These are phyloP conservation scores for Diplogelasinospora grovesii DNA, from an alignment of 495 filamentous ascomycete genomes.

Conservation along the genomic window DNA sequence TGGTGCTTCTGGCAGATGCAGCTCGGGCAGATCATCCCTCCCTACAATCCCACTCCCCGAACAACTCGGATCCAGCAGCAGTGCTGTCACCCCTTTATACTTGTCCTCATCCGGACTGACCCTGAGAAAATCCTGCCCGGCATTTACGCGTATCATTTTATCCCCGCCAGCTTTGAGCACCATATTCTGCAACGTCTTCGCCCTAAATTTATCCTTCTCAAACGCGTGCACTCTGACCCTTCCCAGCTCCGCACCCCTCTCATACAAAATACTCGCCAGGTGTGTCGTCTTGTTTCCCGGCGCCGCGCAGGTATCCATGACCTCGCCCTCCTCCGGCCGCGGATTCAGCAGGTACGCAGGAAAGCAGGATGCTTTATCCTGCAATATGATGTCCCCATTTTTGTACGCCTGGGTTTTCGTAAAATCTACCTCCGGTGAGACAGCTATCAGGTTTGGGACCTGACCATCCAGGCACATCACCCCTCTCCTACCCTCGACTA, in stretches of 20 bases:
- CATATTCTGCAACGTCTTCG: constrained; percentile 75
- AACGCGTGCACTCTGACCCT: constrained; percentile 52
- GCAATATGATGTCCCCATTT: constrained; percentile 72
- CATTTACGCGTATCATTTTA: constrained; percentile 54
- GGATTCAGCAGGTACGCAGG: constrained; percentile 78
- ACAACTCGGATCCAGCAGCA: constrained; percentile 89
- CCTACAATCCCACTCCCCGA: constrained; percentile 92
- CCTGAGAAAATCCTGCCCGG: constrained; percentile 72
- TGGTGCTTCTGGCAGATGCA: constrained; percentile 49
- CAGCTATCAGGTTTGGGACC: constrained; percentile 75
- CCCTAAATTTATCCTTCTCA: constrained; percentile 60
- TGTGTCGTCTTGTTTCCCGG: constrained; percentile 98
- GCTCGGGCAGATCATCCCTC: constrained; percentile 63
- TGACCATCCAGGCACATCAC: constrained; percentile 61
- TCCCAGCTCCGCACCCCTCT: constrained; percentile 2
- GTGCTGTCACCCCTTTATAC: constrained; percentile 57
- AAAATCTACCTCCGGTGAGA: constrained; percentile 61
- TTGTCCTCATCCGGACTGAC: constrained; percentile 49
- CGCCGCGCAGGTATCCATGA: constrained; percentile 86
- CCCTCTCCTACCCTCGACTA: too few relatives aligned
- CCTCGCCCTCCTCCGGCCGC: constrained; percentile 50
- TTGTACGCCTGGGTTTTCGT: constrained; percentile 64
- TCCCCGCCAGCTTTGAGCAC: constrained; percentile 66
- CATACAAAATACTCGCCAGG: constrained; percentile 62
- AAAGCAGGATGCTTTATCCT: constrained; percentile 96